phyloP scores from a whole-genome alignment of 2,329 filamentous ascomycete species.

The Taxawa tesnikishii region DNA sequence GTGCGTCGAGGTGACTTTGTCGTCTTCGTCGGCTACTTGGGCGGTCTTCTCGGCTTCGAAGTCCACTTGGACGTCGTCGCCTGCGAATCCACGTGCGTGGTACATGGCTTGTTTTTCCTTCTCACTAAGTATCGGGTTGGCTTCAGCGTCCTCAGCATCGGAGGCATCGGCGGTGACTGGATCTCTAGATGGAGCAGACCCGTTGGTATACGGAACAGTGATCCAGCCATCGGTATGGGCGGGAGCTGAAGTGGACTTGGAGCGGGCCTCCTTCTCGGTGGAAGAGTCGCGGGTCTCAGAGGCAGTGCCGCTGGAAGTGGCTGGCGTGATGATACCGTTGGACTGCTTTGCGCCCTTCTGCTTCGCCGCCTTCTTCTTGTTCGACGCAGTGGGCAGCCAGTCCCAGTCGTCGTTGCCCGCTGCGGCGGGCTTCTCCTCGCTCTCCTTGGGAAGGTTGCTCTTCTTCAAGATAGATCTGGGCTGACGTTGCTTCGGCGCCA shows the following conservation, averaged over 20 bases:
- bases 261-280: conserved; percentile 5
- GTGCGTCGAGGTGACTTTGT: conserved; percentile 71
- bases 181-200: conserved; percentile 12
- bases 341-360: background rate
- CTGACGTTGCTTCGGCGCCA: conserved; percentile 8
- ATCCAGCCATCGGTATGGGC: conserved; percentile 31
- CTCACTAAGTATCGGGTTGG: conserved; percentile 14
- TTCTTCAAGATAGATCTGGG: conserved; percentile 13
- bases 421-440: conserved; percentile 1
- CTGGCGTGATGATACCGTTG: background rate
- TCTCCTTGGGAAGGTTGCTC: conserved; percentile 10
- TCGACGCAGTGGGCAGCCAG: conserved; percentile 14
- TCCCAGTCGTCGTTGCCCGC: background rate
- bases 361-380: conserved; percentile 10
- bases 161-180: conserved; percentile 14
- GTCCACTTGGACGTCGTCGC: conserved; percentile 67
- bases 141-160: conserved; percentile 12
- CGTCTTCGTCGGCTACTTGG: conserved; percentile 61
- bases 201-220: conserved; percentile 26
- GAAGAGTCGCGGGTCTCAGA: conserved; percentile 11
- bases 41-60: conserved; percentile 73
- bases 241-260: conserved; percentile 10
- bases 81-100: conserved; percentile 70
- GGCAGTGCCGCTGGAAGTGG: conserved; percentile 2
- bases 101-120: conserved; percentile 51